Percentiles rank a stretch among this genome's conserved stretches.
phyloP scores from a whole-genome alignment of 768 basidiomycete species.

The Amanita molliuscula region DNA sequence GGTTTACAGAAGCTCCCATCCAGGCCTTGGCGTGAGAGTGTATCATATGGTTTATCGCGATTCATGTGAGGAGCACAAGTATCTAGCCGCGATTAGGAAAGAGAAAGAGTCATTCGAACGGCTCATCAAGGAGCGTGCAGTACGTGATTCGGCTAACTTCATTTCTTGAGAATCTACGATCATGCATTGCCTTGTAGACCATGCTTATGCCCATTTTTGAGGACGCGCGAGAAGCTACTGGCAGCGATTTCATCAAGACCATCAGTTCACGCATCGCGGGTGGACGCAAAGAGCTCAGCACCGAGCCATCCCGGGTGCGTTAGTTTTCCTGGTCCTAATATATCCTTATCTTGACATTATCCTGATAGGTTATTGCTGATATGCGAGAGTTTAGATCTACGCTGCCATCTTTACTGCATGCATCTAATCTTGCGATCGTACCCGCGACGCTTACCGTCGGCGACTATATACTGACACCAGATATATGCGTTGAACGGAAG shows the following conservation, averaged over 20 bases:
- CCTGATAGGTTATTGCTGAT: slow-evolving; percentile 79
- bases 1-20: slow-evolving; percentile 82
- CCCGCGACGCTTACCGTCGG: slow-evolving; percentile 92
- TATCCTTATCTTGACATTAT: neutral
- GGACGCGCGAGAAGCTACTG: slow-evolving; percentile 33
- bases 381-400: slow-evolving; percentile 95
- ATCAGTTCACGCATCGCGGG: slow-evolving; percentile 84
- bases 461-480: slow-evolving; percentile 91
- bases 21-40: slow-evolving; percentile 75
- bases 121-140: slow-evolving; percentile 86
- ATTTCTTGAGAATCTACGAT: neutral
- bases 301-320: slow-evolving; percentile 54
- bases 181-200: slow-evolving; percentile 31
- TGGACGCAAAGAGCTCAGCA: slow-evolving; percentile 57
- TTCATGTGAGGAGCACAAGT: slow-evolving; percentile 93
- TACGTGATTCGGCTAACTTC: slow-evolving; percentile 26
- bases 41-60: slow-evolving; percentile 95
- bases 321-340: neutral
- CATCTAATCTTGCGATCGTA: slow-evolving; percentile 66
- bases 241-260: slow-evolving; percentile 55
- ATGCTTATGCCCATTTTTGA: slow-evolving; percentile 85
- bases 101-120: slow-evolving; percentile 94
- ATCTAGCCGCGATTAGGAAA: slow-evolving; percentile 75
- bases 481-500: slow-evolving; percentile 95
- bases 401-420: slow-evolving; percentile 83